Evolutionary conservation across 768 basidiomycete genomes (phyloP).

Genomic region (Boletus sp.): DNA sequence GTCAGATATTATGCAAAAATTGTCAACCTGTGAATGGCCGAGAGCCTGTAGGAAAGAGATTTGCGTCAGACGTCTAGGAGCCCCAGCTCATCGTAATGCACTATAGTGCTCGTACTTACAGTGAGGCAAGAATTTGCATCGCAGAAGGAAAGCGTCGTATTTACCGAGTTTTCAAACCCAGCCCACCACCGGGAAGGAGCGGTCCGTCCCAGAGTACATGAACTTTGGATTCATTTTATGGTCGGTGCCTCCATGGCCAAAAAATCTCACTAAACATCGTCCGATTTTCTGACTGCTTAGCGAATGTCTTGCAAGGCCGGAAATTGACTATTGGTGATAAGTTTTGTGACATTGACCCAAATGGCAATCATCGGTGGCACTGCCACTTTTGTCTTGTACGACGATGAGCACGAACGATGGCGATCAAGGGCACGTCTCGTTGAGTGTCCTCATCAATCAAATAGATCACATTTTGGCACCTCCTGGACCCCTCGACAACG

Average conservation of each 20-base stretch:
- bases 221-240: neutral
- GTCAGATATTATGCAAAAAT: neutral
- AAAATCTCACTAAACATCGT: neutral
- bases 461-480: conserved; percentile 63
- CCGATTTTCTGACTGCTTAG: neutral
- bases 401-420: conserved; percentile 1
- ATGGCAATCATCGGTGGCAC: neutral
- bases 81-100: neutral
- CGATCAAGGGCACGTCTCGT: conserved; percentile 18
- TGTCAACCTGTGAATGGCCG: neutral
- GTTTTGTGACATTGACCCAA: neutral
- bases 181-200: neutral
- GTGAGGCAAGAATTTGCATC: neutral
- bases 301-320: neutral
- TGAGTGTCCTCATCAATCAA: conserved; percentile 47
- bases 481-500: conserved; percentile 63
- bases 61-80: neutral
- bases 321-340: too few relatives aligned
- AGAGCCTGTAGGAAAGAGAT: neutral
- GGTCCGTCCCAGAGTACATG: neutral
- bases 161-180: neutral
- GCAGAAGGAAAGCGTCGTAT: neutral
- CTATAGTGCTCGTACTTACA: neutral
- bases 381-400: neutral
- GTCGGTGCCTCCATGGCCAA: neutral